Conservation (phyloP, 2,329 filamentous ascomycete species). For the Colletotrichum sp. region DNA sequence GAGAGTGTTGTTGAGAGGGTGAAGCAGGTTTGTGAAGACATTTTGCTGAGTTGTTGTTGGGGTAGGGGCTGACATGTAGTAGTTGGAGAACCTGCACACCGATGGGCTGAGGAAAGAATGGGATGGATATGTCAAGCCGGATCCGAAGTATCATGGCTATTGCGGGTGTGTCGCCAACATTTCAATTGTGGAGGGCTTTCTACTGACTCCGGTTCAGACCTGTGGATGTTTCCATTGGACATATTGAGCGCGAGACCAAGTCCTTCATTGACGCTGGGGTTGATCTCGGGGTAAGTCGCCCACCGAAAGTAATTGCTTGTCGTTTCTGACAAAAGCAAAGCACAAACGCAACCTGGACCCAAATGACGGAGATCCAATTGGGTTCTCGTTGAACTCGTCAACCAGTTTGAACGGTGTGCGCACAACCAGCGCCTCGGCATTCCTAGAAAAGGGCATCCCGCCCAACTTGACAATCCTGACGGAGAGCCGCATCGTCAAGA, state of each 20-base stretch:
- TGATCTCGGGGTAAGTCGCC: neutral
- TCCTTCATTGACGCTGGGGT: conserved; percentile 5
- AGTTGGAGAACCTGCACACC: conserved; percentile 4
- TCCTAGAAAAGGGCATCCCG: neutral
- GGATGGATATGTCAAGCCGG: conserved; percentile 1
- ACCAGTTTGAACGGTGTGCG: neutral
- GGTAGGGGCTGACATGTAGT: too few species aligned
- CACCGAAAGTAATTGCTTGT: too few species aligned
- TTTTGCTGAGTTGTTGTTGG: fast-evolving
- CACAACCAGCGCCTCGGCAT: conserved; percentile 7
- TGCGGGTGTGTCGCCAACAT: neutral
- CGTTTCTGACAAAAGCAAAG: neutral
- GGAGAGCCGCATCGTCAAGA: conserved; percentile 83
- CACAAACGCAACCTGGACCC: conserved; percentile 4
- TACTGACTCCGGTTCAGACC: neutral
- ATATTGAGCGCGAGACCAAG: conserved; percentile 3
- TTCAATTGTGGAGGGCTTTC: too few species aligned
- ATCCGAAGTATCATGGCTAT: neutral
- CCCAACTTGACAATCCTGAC: conserved; percentile 85
- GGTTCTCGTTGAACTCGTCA: neutral
- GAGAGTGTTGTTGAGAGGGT: neutral
- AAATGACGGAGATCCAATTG: conserved; percentile 2
- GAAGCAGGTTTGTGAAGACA: neutral
- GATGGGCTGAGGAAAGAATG: neutral
- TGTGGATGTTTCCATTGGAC: conserved; percentile 3